Base-by-base conservation (phyloP, 2,329 filamentous ascomycete species). In the Botryotinia convoluta region DNA sequence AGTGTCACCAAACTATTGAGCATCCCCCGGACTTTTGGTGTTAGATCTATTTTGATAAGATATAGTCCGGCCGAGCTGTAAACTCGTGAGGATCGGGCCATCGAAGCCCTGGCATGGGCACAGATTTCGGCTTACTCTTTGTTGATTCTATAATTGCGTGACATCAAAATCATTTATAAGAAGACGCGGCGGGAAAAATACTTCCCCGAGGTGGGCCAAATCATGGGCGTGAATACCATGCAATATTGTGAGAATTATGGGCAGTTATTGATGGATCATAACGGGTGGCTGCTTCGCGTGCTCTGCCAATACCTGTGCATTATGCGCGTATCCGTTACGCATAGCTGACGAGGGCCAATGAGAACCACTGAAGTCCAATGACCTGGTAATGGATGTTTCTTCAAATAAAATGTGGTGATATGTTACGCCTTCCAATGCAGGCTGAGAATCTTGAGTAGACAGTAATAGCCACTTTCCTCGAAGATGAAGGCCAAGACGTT, bases 351-450 rank as follows among this genome's bases (percentile, higher is more conserved):
- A 69, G 48, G 42, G 68, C 68, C 68, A 70, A 70, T 70, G 12
- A 59, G 29, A 60, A 45, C 44, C 29, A 22, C 42, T 5, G 16
- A 22, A 57, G 65, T 75, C 75, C 77, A 74, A 57, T 57, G 67
- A 75, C 77, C 75, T 64, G 77, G 77, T 76, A 72, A 29, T 74
- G 61, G 74, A 74, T 63, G 42, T 48, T 51, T 51, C 69, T 71
- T 54, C 29, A 65, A 64, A 64, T 37, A 42, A 62, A 51, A 64
- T 35, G 32, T 32, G 22, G 59, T 65, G 61, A 39, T 42, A 51
- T 65, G 69, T 64, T 64, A 39, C 44, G 22, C 32, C 42, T 16
- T 64, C 35, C 18, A 59, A 42, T 72, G 45, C 61, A 72, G 45
- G n/a, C 32, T 18, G 69, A 64, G n/a, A 62, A 37, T 37, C 44